A percentile compares a stretch with the other conserved stretches of the same genome.
Conservation (phyloP, 2,329 filamentous ascomycete species). For the Metarhizium brunneum region DNA sequence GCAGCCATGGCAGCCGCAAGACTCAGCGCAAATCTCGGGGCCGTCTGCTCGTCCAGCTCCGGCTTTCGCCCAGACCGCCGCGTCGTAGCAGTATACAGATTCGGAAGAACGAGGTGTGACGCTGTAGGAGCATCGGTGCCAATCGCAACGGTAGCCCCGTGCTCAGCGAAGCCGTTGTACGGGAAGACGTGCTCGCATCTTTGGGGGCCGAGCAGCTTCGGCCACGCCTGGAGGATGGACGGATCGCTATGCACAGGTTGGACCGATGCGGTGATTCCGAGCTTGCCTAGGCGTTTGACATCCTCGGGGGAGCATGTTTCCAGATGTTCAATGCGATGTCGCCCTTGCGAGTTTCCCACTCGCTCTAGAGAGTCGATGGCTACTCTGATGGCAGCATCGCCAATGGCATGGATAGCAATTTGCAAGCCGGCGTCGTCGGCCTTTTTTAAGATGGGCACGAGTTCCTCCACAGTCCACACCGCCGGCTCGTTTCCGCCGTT, state of each 20-base stretch:
- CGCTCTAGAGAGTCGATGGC: slow-evolving; percentile 42
- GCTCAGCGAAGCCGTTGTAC: slow-evolving; percentile 48
- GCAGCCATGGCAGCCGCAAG: slow-evolving; percentile 42
- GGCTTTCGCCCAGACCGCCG: slow-evolving; percentile 41
- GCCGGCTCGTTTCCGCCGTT: slow-evolving; percentile 32
- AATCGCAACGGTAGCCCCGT: slow-evolving; percentile 42
- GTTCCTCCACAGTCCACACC: slow-evolving; percentile 40
- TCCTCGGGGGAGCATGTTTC: slow-evolving; percentile 48
- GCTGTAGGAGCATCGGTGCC: slow-evolving; percentile 50
- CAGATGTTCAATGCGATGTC: slow-evolving; percentile 55
- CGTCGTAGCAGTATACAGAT: slow-evolving; percentile 48
- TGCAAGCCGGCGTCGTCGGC: slow-evolving; percentile 46
- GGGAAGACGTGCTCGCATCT: slow-evolving; percentile 50
- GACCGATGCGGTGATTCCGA: slow-evolving; percentile 49
- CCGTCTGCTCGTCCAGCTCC: slow-evolving; percentile 30
- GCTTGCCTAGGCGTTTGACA: slow-evolving; percentile 41
- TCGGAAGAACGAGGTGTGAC: slow-evolving; percentile 40
- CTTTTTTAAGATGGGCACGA: slow-evolving; percentile 40
- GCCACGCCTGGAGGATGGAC: slow-evolving; percentile 51
- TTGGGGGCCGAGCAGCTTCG: slow-evolving; percentile 40
- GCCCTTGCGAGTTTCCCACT: slow-evolving; percentile 30
- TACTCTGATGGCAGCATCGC: slow-evolving; percentile 46
- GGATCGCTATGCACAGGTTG: slow-evolving; percentile 43
- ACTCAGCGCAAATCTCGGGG: slow-evolving; percentile 40
- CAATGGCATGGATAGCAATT: slow-evolving; percentile 54